Base-by-base conservation (phyloP, 208 protist species). In the Porcisia hertigi region DNA sequence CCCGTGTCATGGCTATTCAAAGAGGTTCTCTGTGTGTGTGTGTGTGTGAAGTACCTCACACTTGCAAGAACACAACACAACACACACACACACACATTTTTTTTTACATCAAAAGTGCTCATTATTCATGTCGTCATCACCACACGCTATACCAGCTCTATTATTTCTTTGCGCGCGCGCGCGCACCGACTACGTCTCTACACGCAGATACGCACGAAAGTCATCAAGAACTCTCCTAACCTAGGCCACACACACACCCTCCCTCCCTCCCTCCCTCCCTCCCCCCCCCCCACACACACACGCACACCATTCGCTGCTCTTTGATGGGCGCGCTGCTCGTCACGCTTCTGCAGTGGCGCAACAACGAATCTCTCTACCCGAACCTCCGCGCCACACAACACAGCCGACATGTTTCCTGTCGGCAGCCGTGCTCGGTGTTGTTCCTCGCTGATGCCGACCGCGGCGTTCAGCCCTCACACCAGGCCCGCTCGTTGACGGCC, bases 241-340 rank as follows among this genome's bases (percentile, higher is more conserved):
- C 30, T 30, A 30, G 30, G 30, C 30, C 30, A 30, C 30, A 30
- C 30, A 30, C 30, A n/a, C n/a, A n/a, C 30, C 30, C 30, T 30
- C 30, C 30, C 30, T 30, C 30, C 30, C 30, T 0, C 30, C 30
- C 30, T n/a, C 30, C 30, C 30, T 30, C 30, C 30, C 30, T 30
- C 30, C 30, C 30, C 30, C 30, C 30, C 30, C 30, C n/a, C n/a
- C 11, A 3, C 20, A 14, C 11, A 39, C 11, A 34, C 25, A 2
- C 30, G 0, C 30, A 30, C 30, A 30, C 30, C 30, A 43, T 45
- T 52, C 60, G 43, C 16, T 2, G 3, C 45, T 49, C 45, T 7
- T 45, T 55, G 54, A 86, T 86, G 81, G 81, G 81, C 71, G 59
- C 71, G n/a, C 30, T 82, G 53, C 81, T 86, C 52, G 77, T 86